Percentiles rank a stretch among this genome's conserved stretches.
These are phyloP conservation scores for Dioscorea alata DNA, from an alignment of 106 monocot genomes.

Conservation along the genomic window DNA sequence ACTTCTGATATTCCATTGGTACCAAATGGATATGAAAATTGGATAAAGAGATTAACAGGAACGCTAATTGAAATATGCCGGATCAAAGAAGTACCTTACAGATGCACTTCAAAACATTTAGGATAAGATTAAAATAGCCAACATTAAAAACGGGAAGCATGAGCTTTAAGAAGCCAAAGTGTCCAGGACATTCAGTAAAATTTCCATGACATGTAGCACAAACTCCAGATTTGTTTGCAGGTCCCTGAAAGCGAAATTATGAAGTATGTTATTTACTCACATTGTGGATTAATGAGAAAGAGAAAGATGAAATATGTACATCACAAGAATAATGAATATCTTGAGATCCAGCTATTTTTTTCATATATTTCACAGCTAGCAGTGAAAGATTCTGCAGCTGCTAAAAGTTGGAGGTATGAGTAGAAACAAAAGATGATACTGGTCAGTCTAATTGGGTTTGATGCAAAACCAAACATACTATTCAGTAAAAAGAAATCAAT, in stretches of 20 bases:
- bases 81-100: conserved; percentile 71
- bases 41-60: background rate
- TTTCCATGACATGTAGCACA: conserved; percentile 80
- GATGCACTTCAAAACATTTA: conserved; percentile 91
- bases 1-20: background rate
- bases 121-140: conserved; percentile 69
- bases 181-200: conserved; percentile 81
- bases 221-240: conserved; percentile 34
- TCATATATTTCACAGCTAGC: too few relatives aligned
- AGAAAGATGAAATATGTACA: background rate
- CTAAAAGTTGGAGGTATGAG: too few relatives aligned
- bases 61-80: background rate
- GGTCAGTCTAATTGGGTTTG: too few relatives aligned
- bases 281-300: background rate
- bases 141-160: conserved; percentile 89
- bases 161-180: conserved; percentile 89
- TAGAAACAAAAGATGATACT: too few relatives aligned
- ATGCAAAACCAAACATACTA: too few relatives aligned
- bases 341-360: too few relatives aligned
- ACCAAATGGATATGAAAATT: background rate
- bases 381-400: too few relatives aligned
- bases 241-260: conserved; percentile 50
- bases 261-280: background rate
- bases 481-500: too few relatives aligned
- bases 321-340: background rate